Evolutionary conservation across 2,329 filamentous ascomycete genomes (phyloP).

Genomic region (Fusarium cicatricum): DNA sequence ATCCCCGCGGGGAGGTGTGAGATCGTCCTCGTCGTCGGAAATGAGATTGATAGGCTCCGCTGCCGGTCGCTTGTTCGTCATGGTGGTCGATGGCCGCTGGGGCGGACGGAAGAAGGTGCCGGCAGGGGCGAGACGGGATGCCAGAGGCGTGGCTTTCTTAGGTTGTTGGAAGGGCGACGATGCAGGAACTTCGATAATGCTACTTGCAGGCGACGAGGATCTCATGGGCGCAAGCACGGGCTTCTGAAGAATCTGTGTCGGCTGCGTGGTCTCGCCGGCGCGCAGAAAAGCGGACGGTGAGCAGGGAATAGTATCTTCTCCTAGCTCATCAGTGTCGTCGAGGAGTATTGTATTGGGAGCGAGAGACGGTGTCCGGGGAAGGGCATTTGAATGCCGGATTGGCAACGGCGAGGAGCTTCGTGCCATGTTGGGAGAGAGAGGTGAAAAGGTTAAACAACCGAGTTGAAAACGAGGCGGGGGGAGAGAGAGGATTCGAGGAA

Average conservation of each 20-base stretch:
- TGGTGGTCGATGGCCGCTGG: conserved; percentile 38
- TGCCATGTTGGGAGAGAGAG: conserved; percentile 39
- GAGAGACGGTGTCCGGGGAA: conserved; percentile 42
- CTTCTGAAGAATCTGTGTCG: conserved; percentile 57
- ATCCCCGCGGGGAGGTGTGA: conserved; percentile 64
- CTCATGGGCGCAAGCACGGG: conserved; percentile 45
- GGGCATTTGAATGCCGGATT: conserved; percentile 41
- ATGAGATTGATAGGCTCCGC: conserved; percentile 56
- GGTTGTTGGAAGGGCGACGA: conserved; percentile 76
- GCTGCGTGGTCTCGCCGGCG: conserved; percentile 50
- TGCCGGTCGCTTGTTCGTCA: conserved; percentile 48
- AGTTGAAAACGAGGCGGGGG: conserved; percentile 18
- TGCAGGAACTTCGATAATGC: conserved; percentile 80
- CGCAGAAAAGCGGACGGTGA: conserved; percentile 50
- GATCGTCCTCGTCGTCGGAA: conserved; percentile 58
- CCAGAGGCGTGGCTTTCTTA: conserved; percentile 47
- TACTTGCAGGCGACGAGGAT: conserved; percentile 56
- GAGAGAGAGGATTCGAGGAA: conserved; percentile 8
- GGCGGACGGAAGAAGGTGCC: conserved; percentile 74
- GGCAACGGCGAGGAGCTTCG: conserved; percentile 45
- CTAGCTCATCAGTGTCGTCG: conserved; percentile 57
- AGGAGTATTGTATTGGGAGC: conserved; percentile 34
- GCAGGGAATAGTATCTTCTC: conserved; percentile 56
- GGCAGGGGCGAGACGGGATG: conserved; percentile 75
- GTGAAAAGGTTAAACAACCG: conserved; percentile 12